Evolutionary conservation across 768 basidiomycete genomes (phyloP), one percentile per base, ranked within the genome.

Genomic region (Leucosporidium yakuticum): DNA sequence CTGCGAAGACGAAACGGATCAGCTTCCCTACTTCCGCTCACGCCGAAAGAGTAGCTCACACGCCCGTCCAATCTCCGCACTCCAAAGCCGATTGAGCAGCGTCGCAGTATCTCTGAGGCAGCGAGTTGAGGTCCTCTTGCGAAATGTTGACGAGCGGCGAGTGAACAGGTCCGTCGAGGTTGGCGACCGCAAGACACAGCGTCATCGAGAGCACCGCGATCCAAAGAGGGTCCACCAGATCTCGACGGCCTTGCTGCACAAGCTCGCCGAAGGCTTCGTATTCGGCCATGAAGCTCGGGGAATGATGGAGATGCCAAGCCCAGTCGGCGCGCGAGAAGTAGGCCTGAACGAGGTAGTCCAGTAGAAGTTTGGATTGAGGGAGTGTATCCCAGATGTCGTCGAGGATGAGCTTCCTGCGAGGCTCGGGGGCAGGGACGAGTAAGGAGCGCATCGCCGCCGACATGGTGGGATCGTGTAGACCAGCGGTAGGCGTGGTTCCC

Each of bases 151-250:
- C 36, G 6, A 66, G 54, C 17, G 65, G 65, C 3, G 65, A 60
- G 6, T 51, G 32, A 20, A 66, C 44, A 5, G 50, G 48, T 9
- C 44, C 39, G 12, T 61, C 60, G 44, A 66, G 59, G 31, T 59
- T 47, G 44, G 60, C 61, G 60, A 66, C 59, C 6, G 59, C 44
- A 32, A 67, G 49, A 29, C 47, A 62, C 17, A 67, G 29, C 4
- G 62, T 58, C 51, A 71, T 64, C 49, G 36, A 56, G 19, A 71
- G 34, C 31, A 60, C 51, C 6, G 70, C 70, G 39, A 71, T 36
- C 67, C 66, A 71, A 32, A 64, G 57, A 4, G 70, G 70, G 60
- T 71, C 70, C 25, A 71, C 62, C 47, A 57, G 51, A 48, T 49
- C 59, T 11, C 34, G 39, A 2, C 63, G 58, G 20, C 59, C 60